phyloP scores from a whole-genome alignment of 2,329 filamentous ascomycete genomes.

The Pseudogymnoascus pannorum region DNA sequence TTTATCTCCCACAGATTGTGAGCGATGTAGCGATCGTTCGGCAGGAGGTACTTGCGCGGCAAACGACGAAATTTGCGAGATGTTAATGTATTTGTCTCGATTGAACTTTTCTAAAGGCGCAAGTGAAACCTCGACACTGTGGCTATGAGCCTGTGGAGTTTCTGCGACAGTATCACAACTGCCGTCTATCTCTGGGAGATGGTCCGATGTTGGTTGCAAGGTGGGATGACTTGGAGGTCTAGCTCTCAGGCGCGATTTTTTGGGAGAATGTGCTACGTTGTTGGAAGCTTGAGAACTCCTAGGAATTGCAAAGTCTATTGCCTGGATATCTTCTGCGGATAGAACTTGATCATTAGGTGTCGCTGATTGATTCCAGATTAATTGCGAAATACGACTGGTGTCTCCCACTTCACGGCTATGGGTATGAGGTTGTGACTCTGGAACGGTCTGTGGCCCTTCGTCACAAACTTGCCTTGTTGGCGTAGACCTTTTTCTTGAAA shows the following conservation, averaged over 20 bases:
- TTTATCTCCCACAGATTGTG: not conserved
- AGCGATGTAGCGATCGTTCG: not conserved
- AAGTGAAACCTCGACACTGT: not conserved
- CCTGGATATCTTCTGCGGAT: not conserved
- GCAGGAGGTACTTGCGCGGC: not conserved
- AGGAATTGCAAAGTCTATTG: conserved; percentile 1
- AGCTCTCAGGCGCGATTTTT: not conserved
- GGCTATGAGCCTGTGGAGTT: not conserved
- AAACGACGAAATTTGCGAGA: conserved; percentile 12
- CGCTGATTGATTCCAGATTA: not conserved
- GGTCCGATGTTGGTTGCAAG: not conserved
- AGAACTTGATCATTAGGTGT: conserved; percentile 7
- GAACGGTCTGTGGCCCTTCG: not conserved
- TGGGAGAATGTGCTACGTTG: not conserved
- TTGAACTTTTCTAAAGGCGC: not conserved
- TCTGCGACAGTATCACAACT: not conserved
- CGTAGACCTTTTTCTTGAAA: conserved; percentile 13
- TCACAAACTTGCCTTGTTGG: not conserved
- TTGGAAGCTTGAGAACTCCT: not conserved
- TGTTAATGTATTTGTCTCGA: not conserved
- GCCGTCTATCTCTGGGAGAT: not conserved
- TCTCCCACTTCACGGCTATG: not conserved
- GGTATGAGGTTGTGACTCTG: not conserved
- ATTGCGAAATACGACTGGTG: not conserved
- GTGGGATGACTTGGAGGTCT: not conserved